These are phyloP conservation scores for Adiantum capillusveneris DNA, from an alignment of 75 land plant species.

Conservation along the genomic window DNA sequence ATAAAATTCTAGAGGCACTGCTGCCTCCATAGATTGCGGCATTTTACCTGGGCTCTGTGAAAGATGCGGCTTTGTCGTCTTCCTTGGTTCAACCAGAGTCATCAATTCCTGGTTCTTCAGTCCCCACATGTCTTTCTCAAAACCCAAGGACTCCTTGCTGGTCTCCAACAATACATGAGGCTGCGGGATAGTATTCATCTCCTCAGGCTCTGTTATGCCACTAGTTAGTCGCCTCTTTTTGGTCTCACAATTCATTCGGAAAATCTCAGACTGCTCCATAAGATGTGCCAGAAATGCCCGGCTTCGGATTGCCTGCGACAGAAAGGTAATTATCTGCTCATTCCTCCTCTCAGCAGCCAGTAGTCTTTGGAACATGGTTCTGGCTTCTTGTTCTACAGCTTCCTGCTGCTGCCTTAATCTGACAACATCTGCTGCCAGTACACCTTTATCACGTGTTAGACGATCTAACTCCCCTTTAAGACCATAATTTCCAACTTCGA, in stretches of 20 bases:
- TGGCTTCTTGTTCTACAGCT: constrained; percentile 31
- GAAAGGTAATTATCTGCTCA: constrained; percentile 32
- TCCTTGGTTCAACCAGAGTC: too few species aligned
- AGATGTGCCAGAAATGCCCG: constrained; percentile 44
- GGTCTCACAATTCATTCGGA: neutral
- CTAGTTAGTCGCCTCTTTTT: too few species aligned
- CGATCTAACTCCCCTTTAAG: constrained; percentile 66
- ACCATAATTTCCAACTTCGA: constrained; percentile 5
- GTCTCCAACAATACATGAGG: too few species aligned
- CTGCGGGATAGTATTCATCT: too few species aligned
- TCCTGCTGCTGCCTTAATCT: constrained; percentile 38
- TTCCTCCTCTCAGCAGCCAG: constrained; percentile 50
- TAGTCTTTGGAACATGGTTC: constrained; percentile 28
- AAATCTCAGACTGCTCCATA: constrained; percentile 31
- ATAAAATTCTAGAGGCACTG: too few species aligned
- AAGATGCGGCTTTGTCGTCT: too few species aligned
- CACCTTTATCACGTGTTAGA: constrained; percentile 41
- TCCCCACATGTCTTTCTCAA: too few species aligned
- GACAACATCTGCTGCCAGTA: constrained; percentile 35
- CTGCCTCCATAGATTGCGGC: too few species aligned
- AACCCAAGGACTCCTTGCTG: too few species aligned
- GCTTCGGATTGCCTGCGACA: constrained; percentile 44
- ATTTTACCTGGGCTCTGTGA: too few species aligned
- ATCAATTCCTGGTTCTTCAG: too few species aligned
- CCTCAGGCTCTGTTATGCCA: too few species aligned